phyloP scores from a whole-genome alignment of 169 alveolate genomes.

The Eimeria brunetti region DNA sequence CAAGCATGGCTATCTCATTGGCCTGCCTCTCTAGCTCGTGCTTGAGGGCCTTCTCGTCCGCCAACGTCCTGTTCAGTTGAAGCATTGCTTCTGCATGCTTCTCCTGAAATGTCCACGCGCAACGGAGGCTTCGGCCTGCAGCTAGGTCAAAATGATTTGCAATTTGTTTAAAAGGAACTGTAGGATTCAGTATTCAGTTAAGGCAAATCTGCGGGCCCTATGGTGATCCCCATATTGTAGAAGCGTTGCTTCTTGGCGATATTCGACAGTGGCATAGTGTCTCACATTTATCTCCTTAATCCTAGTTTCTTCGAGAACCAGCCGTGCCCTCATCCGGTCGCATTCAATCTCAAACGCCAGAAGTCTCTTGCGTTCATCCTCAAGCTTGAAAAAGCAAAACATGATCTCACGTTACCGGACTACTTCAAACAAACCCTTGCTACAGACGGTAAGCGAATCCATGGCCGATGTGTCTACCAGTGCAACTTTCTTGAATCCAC shows the following conservation, averaged over 20 bases:
- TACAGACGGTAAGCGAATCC: background rate
- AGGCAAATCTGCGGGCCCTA: background rate
- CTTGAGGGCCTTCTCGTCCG: constrained; percentile 47
- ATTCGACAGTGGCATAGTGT: background rate
- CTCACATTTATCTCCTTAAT: constrained; percentile 39
- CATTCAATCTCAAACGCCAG: constrained; percentile 20
- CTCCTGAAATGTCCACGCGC: constrained; percentile 19
- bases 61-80: constrained; percentile 10
- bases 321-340: constrained; percentile 39
- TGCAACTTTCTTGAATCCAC: background rate
- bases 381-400: constrained; percentile 22
- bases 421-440: background rate
- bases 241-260: background rate
- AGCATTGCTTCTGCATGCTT: constrained; percentile 14
- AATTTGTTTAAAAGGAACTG: background rate
- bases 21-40: constrained; percentile 62
- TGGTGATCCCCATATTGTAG: background rate
- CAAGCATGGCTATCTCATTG: constrained; percentile 31
- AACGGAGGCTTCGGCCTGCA: background rate
- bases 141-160: background rate
- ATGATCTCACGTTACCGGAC: background rate
- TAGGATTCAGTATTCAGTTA: background rate
- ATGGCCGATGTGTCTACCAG: background rate
- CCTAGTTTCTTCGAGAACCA: constrained; percentile 35
- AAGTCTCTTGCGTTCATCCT: constrained; percentile 41